Base-by-base conservation (phyloP, 352 stramenopile species). In the Globisporangium nagaii region DNA sequence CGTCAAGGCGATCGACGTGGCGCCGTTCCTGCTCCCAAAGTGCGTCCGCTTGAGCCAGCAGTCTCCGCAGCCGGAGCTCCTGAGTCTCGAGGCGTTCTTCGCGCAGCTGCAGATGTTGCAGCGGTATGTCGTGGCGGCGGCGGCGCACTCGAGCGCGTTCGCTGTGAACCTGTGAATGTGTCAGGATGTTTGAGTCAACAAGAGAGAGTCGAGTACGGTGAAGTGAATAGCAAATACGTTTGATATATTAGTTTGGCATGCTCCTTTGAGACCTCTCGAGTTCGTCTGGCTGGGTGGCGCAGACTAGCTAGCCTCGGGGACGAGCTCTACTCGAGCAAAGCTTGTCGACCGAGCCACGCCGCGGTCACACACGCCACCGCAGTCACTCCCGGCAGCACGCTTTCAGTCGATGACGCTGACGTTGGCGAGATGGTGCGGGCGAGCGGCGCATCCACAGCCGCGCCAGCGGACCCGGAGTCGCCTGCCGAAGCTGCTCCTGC, bases 21-120 rank as follows among this genome's bases (percentile, higher is more conserved):
- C 66, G 28, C 54, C 68, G 7, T 66, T 72, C 41, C 49, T 71
- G 17, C 53, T 82, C 6, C 75, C 73, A 19, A 84, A 86, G 54
- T 76, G 62, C 20, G 70, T 79, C 12, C 41, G 56, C n/a, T 50
- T 75, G n/a, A 28, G 25, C 44, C 13, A 9, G 4, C 30, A 56
- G 24, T 24, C n/a, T 8, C 0, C 31, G 17, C n/a, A 34, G 31
- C 27, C 17, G 6, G 20, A 17, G n/a, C 15, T 24, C 4, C 60
- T 68, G 25, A 74, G 66, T 34, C 68, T 87, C 9, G 76, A 87
- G 25, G 63, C 66, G 35, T 87, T 87, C 41, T 87, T 79, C 54
- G 76, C 76, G 24, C 73, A 85, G 44, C 61, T 85, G n/a, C 58
- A 63, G 31, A 86, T 71, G 24, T 61, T 86, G 25, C 60, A 82